Evolutionary conservation across 2,329 filamentous ascomycete genomes (phyloP).

Genomic region (Apiospora koreana): DNA sequence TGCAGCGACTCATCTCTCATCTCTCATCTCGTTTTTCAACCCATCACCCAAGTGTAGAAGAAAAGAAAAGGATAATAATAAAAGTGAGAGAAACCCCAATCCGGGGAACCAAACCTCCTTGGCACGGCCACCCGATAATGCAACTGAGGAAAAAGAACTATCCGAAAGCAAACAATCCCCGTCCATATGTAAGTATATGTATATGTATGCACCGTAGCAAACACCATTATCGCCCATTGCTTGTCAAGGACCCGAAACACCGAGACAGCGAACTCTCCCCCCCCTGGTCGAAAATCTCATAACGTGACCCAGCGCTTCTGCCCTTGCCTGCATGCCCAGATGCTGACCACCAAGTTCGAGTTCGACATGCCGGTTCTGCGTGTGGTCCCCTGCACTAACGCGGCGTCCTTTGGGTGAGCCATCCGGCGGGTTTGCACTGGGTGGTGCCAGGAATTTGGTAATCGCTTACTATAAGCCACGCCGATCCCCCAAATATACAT

Average conservation of each 20-base stretch:
- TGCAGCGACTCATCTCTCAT: neutral
- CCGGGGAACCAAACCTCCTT: neutral
- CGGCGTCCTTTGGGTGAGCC: neutral
- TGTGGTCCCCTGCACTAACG: neutral
- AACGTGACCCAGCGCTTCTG: neutral
- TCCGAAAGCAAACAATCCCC: neutral
- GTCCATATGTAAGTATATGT: no score
- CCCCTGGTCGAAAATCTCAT: neutral
- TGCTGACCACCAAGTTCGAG: neutral
- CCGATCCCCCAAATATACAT: neutral
- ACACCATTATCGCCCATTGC: neutral
- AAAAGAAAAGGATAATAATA: neutral
- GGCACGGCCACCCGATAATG: neutral
- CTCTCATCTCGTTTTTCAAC: neutral
- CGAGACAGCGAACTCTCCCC: neutral
- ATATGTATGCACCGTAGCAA: neutral
- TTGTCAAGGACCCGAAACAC: neutral
- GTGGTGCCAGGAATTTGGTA: neutral
- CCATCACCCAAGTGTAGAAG: neutral
- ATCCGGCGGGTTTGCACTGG: neutral
- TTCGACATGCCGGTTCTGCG: neutral
- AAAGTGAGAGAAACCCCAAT: neutral
- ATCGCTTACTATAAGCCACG: conserved; percentile 1
- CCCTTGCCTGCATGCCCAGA: neutral
- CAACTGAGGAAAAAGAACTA: neutral